Evolutionary conservation across 2,329 filamentous ascomycete species (phyloP).

Genomic region (Sphaerulina populicola): DNA sequence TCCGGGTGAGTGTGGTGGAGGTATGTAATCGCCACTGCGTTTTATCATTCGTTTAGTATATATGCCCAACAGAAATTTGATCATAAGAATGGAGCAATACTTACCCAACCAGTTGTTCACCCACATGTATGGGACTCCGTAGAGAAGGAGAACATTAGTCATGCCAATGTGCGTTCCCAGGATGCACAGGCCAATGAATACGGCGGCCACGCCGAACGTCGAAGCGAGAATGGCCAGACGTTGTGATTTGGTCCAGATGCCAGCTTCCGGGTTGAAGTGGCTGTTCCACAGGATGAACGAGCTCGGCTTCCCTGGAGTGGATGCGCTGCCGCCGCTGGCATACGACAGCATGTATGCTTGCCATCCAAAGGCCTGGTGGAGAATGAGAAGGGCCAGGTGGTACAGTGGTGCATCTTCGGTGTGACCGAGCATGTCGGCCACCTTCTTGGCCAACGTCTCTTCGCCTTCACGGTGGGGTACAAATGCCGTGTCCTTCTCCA

Average conservation of each 20-base stretch:
- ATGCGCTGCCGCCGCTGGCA: slow-evolving; percentile 18
- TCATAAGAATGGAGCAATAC: background rate
- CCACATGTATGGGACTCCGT: slow-evolving; percentile 58
- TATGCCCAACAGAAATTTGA: background rate
- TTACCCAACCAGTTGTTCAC: slow-evolving; percentile 60
- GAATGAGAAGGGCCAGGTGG: slow-evolving; percentile 14
- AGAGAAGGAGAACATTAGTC: slow-evolving; percentile 26
- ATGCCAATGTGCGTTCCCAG: slow-evolving; percentile 23
- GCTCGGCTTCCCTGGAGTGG: slow-evolving; percentile 10
- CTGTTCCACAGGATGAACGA: slow-evolving; percentile 50
- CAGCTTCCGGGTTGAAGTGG: slow-evolving; percentile 51
- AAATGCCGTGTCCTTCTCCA: slow-evolving; percentile 32
- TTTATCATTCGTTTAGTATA: background rate
- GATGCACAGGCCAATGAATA: slow-evolving; percentile 45
- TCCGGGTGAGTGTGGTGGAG: slow-evolving; percentile 60
- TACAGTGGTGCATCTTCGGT: slow-evolving; percentile 27
- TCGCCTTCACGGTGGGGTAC: slow-evolving; percentile 25
- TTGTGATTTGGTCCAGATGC: slow-evolving; percentile 41
- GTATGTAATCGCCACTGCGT: slow-evolving; percentile 62
- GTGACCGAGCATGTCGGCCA: slow-evolving; percentile 16
- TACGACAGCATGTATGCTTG: slow-evolving; percentile 26
- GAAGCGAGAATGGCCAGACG: slow-evolving; percentile 50
- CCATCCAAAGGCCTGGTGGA: slow-evolving; percentile 28
- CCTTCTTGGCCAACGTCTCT: slow-evolving; percentile 2
- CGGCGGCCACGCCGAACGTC: slow-evolving; percentile 52